Conservation (phyloP, 1,139 yeast species). For the Pichia sp. region DNA sequence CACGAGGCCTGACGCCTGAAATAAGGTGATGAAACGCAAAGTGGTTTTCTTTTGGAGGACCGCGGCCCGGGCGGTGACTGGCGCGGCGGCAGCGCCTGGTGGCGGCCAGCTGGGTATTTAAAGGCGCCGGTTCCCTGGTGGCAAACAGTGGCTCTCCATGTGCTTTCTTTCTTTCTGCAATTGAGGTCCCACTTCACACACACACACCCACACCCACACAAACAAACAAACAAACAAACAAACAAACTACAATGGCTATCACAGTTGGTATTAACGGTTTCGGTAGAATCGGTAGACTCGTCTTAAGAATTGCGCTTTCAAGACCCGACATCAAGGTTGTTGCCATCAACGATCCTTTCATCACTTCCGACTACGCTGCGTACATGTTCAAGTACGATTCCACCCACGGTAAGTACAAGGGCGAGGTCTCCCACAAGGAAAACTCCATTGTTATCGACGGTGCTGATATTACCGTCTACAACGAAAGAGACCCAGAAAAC, state of each 20-base stretch:
- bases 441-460: slow-evolving; percentile 61
- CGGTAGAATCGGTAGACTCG: slow-evolving; percentile 85
- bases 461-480: slow-evolving; percentile 59
- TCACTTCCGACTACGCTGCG: slow-evolving; percentile 76
- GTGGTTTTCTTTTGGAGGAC: not conserved
- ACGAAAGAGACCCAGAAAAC: slow-evolving; percentile 74
- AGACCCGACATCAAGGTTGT: slow-evolving; percentile 70
- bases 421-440: slow-evolving; percentile 58
- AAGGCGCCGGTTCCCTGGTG: no score
- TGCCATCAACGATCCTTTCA: slow-evolving; percentile 81
- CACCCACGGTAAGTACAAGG: slow-evolving; percentile 72
- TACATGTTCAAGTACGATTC: slow-evolving; percentile 89
- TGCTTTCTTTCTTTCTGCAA: not conserved
- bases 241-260: slow-evolving; percentile 35
- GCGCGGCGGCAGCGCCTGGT: no score
- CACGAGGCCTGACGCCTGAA: no score
- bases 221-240: not conserved
- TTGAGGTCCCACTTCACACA: slow-evolving; percentile 3
- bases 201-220: slow-evolving; percentile 7
- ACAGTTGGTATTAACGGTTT: slow-evolving; percentile 81
- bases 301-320: slow-evolving; percentile 66
- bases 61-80: slow-evolving; percentile 1
- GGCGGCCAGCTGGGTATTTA: no score
- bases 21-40: no score
- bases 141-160: no score